Base-by-base conservation (phyloP, 805 yeast species). In the Metschnikowia reukaufii region DNA sequence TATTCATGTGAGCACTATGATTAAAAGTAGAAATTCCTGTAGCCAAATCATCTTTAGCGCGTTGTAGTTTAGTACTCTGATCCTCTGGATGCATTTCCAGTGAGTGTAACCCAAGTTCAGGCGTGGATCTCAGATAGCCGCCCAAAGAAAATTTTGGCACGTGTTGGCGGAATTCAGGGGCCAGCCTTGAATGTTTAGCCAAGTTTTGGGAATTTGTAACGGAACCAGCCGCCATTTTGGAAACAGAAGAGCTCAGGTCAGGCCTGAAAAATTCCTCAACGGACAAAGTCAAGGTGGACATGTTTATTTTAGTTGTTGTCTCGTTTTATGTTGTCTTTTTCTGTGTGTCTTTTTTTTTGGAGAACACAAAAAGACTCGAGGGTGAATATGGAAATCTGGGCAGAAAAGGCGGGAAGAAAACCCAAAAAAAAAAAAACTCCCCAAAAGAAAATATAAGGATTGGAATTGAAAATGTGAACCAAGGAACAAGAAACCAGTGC, bases 201-300 rank as follows among this genome's bases (percentile, higher is more conserved):
- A 15, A 4, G 21, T 29, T 2, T 5, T 41, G 17, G n/a, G 15
- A 19, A n/a, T 17, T 32, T 23, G 23, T 4, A 23, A 36, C 49
- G 48, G 44, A 16, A 19, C 48, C 45, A 25, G 50, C 47, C 45
- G 44, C 34, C 30, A 29, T 12, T 19, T 39, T 36, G n/a, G 38
- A 18, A 17, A 32, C 34, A 9, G 36, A 18, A 13, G 40, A n/a
- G 10, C 45, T 34, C 30, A 39, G 44, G 25, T 54, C 52, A 31
- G 56, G 42, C 13, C 47, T 23, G 36, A 50, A 50, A 48, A 40
- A 45, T 43, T 47, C 47, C 25, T 49, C 55, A 37, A 52, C 50
- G n/a, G 57, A 36, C 36, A 55, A 42, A 18, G 58, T 52, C 37
- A 55, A 38, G 6, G 58, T 53, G 38, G 56, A 45, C 58, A 55